Percentiles rank a stretch among this genome's conserved stretches.
Evolutionary conservation across 139 green algal species (phyloP).

Genomic region (Picocystis salinarum): DNA sequence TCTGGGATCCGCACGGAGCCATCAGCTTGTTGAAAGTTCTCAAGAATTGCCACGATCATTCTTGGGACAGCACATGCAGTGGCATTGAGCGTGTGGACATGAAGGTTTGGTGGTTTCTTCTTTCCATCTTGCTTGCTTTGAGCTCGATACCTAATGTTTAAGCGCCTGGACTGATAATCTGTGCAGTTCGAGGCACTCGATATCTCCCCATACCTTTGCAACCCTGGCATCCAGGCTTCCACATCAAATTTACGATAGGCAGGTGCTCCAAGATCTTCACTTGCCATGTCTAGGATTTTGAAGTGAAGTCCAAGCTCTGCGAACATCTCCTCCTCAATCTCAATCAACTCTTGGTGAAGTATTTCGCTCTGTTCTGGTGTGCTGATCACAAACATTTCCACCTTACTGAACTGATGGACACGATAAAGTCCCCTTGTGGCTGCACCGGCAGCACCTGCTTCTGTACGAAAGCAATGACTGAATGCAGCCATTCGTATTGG

Average conservation of each 20-base stretch:
- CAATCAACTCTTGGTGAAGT: conserved; percentile 65
- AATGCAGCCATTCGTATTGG: conserved; percentile 79
- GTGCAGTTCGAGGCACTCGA: conserved; percentile 93
- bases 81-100: conserved; percentile 94
- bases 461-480: conserved; percentile 90
- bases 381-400: conserved; percentile 94
- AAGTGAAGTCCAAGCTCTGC: conserved; percentile 87
- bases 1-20: conserved; percentile 71
- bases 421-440: conserved; percentile 75
- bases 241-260: conserved; percentile 95
- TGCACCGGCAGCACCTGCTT: conserved; percentile 71
- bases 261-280: conserved; percentile 78
- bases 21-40: conserved; percentile 90
- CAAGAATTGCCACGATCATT: conserved; percentile 91
- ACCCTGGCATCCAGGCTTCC: conserved; percentile 96
- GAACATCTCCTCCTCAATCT: conserved; percentile 39
- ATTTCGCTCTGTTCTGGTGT: conserved; percentile 71
- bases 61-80: conserved; percentile 88
- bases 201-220: conserved; percentile 87
- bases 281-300: conserved; percentile 93
- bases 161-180: conserved; percentile 84
- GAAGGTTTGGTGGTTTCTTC: conserved; percentile 41
- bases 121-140: conserved; percentile 12
- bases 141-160: conserved; percentile 54
- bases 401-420: conserved; percentile 98